phyloP scores from a whole-genome alignment of 306 rosid species.

The Phaseolus lunatus region DNA sequence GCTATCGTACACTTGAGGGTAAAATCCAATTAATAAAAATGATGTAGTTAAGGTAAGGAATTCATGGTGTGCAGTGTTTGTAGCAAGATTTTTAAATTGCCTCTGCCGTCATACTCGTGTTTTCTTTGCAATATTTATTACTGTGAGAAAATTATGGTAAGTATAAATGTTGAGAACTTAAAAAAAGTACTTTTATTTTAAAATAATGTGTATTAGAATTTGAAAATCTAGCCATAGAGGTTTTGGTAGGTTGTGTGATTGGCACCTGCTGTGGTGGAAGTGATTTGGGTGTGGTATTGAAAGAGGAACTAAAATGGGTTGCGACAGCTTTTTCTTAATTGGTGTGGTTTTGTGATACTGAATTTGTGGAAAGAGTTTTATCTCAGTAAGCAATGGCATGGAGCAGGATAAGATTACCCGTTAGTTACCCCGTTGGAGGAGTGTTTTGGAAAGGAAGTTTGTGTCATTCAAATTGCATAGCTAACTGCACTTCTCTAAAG shows the following conservation, averaged over 20 bases:
- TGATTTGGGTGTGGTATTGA: not conserved
- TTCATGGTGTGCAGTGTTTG: not conserved
- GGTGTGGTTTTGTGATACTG: not conserved
- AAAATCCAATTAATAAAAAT: not conserved
- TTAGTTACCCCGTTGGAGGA: not conserved
- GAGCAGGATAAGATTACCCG: not conserved
- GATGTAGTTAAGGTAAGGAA: not conserved
- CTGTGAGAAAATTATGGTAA: no score
- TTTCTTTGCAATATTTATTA: no score
- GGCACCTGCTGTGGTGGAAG: not conserved
- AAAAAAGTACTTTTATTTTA: no score
- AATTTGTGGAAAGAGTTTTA: not conserved
- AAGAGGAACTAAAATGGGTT: not conserved
- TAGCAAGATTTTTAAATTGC: not conserved
- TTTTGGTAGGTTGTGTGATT: not conserved
- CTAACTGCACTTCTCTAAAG: constrained; percentile 46
- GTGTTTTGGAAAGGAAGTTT: constrained; percentile 5
- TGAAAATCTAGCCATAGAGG: no score
- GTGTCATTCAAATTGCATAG: constrained; percentile 22
- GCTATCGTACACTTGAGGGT: not conserved
- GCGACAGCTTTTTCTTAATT: not conserved
- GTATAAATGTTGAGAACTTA: not conserved
- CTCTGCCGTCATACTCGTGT: not conserved
- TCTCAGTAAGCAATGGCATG: not conserved
- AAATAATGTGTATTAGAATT: no score